phyloP scores from a whole-genome alignment of 495 filamentous ascomycete genomes.

The Penicillium samsonianum region DNA sequence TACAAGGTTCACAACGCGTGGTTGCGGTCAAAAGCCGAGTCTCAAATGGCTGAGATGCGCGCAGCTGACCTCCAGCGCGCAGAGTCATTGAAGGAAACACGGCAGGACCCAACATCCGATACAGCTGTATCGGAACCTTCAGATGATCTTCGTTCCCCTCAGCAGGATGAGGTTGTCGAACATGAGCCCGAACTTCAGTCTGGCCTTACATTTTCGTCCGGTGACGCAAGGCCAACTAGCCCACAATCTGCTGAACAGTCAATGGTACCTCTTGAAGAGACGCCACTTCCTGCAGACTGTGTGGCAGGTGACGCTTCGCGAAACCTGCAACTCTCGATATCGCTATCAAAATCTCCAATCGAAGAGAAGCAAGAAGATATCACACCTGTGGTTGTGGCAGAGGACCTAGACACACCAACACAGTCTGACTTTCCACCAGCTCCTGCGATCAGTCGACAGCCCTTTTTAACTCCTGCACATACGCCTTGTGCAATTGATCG shows the following conservation, averaged over 20 bases:
- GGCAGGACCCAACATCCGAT: background rate
- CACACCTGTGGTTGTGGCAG: constrained; percentile 5
- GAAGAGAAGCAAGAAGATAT: constrained; percentile 1
- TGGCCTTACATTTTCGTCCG: background rate
- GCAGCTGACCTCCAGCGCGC: background rate
- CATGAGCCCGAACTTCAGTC: background rate
- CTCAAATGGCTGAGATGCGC: constrained; percentile 8
- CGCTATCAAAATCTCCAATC: background rate
- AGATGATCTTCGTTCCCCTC: background rate
- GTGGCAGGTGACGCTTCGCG: background rate
- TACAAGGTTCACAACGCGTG: constrained; percentile 49
- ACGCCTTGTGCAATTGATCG: constrained; percentile 12
- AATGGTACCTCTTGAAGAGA: background rate
- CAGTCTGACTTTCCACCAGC: constrained; percentile 9
- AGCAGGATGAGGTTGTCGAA: constrained; percentile 1
- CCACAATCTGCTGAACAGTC: background rate
- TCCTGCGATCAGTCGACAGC: background rate
- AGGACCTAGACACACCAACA: constrained; percentile 23
- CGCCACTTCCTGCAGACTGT: background rate
- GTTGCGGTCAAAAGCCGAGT: constrained; percentile 25
- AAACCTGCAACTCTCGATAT: background rate
- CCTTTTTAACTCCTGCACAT: constrained; percentile 7
- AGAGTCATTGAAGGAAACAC: constrained; percentile 3
- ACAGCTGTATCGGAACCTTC: background rate
- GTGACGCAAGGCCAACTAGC: background rate